phyloP scores from a whole-genome alignment of 2,329 filamentous ascomycete species.

The Cercospora nicotianae region DNA sequence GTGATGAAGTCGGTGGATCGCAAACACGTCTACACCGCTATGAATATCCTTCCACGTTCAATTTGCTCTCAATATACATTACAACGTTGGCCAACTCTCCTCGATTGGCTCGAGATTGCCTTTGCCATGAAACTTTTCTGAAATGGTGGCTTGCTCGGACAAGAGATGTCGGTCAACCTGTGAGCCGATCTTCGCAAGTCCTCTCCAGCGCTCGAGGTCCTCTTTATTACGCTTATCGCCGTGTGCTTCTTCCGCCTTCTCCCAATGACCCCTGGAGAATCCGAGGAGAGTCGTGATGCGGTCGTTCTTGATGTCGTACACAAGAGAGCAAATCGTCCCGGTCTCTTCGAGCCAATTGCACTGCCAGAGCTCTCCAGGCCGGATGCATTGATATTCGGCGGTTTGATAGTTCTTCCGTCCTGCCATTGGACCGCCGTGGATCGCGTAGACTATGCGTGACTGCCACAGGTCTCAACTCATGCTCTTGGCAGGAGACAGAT shows the following conservation, averaged over 20 bases:
- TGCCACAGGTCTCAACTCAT: constrained; percentile 2
- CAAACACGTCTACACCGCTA: neutral
- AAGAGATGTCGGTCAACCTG: constrained; percentile 55
- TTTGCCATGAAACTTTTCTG: constrained; percentile 53
- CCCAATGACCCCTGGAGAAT: constrained; percentile 59
- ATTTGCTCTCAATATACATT: constrained; percentile 23
- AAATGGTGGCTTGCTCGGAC: constrained; percentile 55
- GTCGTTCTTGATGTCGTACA: constrained; percentile 55
- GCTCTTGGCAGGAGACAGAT: constrained; percentile 23
- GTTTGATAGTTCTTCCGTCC: constrained; percentile 56
- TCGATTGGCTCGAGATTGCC: constrained; percentile 52
- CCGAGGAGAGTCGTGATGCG: constrained; percentile 55
- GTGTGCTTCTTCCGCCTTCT: constrained; percentile 51
- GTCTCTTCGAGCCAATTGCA: constrained; percentile 63
- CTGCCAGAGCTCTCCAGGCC: constrained; percentile 60
- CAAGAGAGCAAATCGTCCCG: constrained; percentile 56
- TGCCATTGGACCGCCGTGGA: constrained; percentile 61
- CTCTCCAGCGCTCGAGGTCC: constrained; percentile 56
- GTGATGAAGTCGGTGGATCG: neutral
- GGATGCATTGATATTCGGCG: constrained; percentile 58
- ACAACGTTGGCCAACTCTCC: constrained; percentile 42
- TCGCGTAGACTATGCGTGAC: constrained; percentile 56
- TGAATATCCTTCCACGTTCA: neutral
- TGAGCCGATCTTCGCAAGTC: constrained; percentile 50
- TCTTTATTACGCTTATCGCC: constrained; percentile 57